phyloP scores from a whole-genome alignment of 2,329 filamentous ascomycete genomes.

The Neonectria sp. region DNA sequence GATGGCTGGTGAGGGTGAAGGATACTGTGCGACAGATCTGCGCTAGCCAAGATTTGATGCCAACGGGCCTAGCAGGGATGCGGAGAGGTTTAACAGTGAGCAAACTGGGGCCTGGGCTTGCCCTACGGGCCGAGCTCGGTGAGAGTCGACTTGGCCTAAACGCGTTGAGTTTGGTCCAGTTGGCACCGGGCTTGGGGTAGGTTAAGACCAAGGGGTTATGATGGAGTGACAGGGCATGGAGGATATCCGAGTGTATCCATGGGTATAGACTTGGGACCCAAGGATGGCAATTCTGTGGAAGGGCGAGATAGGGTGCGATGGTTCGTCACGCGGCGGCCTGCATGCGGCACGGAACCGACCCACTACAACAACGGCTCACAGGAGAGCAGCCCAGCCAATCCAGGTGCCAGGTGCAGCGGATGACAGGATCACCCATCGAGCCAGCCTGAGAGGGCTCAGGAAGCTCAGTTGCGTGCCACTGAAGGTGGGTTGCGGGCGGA shows the following conservation, averaged over 20 bases:
- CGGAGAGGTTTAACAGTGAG: conserved; percentile 34
- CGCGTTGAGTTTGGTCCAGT: conserved; percentile 34
- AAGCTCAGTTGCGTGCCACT: conserved; percentile 29
- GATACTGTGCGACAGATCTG: conserved; percentile 49
- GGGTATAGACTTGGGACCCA: conserved; percentile 21
- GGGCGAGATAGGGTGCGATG: conserved; percentile 33
- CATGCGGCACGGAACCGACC: conserved; percentile 46
- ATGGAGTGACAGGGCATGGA: conserved; percentile 8
- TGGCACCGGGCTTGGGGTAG: conserved; percentile 27
- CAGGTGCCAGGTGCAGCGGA: conserved; percentile 28
- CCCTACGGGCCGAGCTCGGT: conserved; percentile 32
- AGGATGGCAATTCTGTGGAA: conserved; percentile 33
- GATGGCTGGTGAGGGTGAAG: conserved; percentile 26
- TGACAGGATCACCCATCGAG: conserved; percentile 40
- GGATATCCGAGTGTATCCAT: conserved; percentile 15
- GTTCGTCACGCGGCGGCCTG: conserved; percentile 48
- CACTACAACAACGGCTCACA: conserved; percentile 45
- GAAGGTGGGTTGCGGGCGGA: conserved; percentile 24
- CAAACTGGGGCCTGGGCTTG: conserved; percentile 23
- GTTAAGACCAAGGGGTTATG: conserved; percentile 23
- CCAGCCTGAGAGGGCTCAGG: conserved; percentile 17
- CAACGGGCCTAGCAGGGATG: conserved; percentile 36
- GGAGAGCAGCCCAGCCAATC: conserved; percentile 19
- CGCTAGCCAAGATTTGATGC: conserved; percentile 49
- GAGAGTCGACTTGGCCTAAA: conserved; percentile 29